Evolutionary conservation across 2,329 filamentous ascomycete species (phyloP), one percentile per base, ranked within the genome.

Genomic region (Apiospora phragmitis): DNA sequence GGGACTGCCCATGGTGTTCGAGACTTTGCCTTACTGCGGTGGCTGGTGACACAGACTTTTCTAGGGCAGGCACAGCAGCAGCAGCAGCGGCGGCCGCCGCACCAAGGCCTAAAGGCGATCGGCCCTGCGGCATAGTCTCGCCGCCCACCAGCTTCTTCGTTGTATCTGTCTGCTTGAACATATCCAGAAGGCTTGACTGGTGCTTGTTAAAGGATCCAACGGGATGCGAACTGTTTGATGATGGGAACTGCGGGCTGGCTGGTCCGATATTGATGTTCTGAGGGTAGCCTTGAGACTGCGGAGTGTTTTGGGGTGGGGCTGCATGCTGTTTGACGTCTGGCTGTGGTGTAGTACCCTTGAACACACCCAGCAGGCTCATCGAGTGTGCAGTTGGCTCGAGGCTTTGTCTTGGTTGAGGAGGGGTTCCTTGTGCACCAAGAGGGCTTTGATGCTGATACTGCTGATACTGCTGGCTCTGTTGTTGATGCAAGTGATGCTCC

Each of bases 171-270:
- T 84, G 84, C 72, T 87, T 88, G 78, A 90, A 89, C 81, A 89
- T 87, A 29, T 82, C 85, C 18, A 89, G 79, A 26, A 89, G 79
- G 9, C 85, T 81, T 24, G 82, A 84, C 29, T 86, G 84, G 72
- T 89, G 87, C 45, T 79, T 77, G 65, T 83, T 81, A 38, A 81
- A 78, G 41, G 70, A 65, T 59, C 75, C 71, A 24, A 75, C 72
- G 16, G 70, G 66, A 43, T 51, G 71, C 71, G 74, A 38, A 73
- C 26, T 3, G 70, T 66, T 62, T 12, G 43, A 43, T 35, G 71
- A 21, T 16, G 68, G 18, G 43, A 62, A 32, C 32, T 65, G 68
- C 18, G 70, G 35, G 35, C 32, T 66, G 59, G 69, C 66, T 32
- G 65, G 49, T 26, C 29, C 43, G 26, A 72, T 68, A n/a, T 38